These are phyloP conservation scores for Apiotrichum laibachii DNA, from an alignment of 1,284 basidiomycete species.

Conservation along the genomic window DNA sequence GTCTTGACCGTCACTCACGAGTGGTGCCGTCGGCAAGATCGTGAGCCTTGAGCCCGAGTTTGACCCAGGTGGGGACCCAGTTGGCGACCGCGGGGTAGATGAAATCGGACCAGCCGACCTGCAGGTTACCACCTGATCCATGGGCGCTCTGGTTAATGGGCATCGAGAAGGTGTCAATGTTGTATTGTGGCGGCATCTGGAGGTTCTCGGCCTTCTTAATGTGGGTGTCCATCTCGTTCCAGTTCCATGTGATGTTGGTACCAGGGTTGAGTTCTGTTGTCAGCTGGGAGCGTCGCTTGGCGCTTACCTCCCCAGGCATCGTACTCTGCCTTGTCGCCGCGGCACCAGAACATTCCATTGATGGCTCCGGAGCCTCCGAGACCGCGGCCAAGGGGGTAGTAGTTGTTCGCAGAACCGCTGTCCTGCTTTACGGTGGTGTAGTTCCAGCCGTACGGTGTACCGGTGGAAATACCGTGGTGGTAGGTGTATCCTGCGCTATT, in stretches of 20 bases:
- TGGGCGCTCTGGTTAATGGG: slow-evolving; percentile 51
- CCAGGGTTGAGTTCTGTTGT: slow-evolving; percentile 41
- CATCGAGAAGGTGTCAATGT: slow-evolving; percentile 42
- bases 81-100: slow-evolving; percentile 57
- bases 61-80: slow-evolving; percentile 57
- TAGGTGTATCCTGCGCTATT: slow-evolving; percentile 42
- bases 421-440: slow-evolving; percentile 55
- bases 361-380: slow-evolving; percentile 67
- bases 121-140: slow-evolving; percentile 55
- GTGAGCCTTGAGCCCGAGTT: slow-evolving; percentile 56
- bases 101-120: slow-evolving; percentile 49
- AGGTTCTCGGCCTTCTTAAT: slow-evolving; percentile 54
- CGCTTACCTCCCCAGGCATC: slow-evolving; percentile 50
- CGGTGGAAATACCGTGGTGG: slow-evolving; percentile 38
- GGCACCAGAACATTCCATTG: slow-evolving; percentile 66
- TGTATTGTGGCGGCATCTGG: slow-evolving; percentile 45
- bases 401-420: slow-evolving; percentile 35
- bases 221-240: slow-evolving; percentile 47
- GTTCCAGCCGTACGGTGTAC: slow-evolving; percentile 63
- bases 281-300: neutral
- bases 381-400: slow-evolving; percentile 65
- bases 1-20: slow-evolving; percentile 2
- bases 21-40: slow-evolving; percentile 36
- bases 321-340: slow-evolving; percentile 47
- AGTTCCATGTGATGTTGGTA: slow-evolving; percentile 46